Evolutionary conservation across 306 rosid genomes (phyloP), one percentile per base, ranked within the genome.

Genomic region (Spatholobus suberectus): DNA sequence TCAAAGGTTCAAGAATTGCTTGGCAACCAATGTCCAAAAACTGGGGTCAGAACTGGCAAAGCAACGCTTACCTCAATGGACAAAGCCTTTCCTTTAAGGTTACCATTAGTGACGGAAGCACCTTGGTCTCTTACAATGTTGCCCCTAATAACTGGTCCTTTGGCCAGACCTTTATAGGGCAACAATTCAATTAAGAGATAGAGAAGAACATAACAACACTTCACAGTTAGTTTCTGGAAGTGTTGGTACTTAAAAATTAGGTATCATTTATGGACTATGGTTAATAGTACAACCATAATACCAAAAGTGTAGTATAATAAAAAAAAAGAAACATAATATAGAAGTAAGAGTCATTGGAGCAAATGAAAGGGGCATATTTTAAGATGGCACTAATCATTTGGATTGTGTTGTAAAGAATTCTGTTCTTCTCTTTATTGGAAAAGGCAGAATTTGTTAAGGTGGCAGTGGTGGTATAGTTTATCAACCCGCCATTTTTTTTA

Each of bases 1-100:
- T 92, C 84, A 92, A 92, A 78, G 93, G 95, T 40, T 92, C 97
- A 4, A 84, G 76, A 66, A 88, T 92, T 12, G 21, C 40, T 35
- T 92, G 97, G 97, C 90, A 90, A 78, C 46, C 88, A 18, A 87
- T 92, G 93, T 89, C 92, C 0, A 88, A 90, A 47, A 92, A 92
- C 58, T 92, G 97, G 95, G 97, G 97, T 4, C 97, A 92, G 75
- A 92, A 92, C 75, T 92, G 95, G 97, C 97, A 92, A 69, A 91
- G 86, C 89, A 92, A 91, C 52, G 12, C 85, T 18, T 27, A 84
- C 88, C 88, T 92, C 37, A 69, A 88, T 32, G 93, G 95, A 67
- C 95, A 91, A 40, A 82, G 86, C 83, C 92, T 92, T 23, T 92
- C 93, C 4, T 90, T 92, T 57, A 88, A 86, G 85, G 88, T 92